Conservation (phyloP, 371 early-diverging fungal species). For the Rhizopus delemar region DNA sequence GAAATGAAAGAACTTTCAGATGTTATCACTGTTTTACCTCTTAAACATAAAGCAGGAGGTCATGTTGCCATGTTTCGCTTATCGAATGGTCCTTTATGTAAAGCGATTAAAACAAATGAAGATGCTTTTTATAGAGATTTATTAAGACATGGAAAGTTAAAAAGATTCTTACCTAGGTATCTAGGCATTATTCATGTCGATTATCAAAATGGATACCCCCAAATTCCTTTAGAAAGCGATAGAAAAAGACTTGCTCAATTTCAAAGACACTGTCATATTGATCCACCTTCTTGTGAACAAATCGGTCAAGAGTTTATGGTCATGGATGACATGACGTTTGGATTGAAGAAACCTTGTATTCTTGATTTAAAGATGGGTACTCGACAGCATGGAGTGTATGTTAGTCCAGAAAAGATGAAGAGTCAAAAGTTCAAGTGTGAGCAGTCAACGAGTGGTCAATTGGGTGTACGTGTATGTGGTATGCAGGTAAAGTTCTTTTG, state of each 20-base stretch:
- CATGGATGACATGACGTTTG: constrained; percentile 86
- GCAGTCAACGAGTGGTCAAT: constrained; percentile 78
- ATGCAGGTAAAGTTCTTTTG: constrained; percentile 71
- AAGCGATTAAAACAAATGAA: constrained; percentile 30
- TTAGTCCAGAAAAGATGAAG: constrained; percentile 70
- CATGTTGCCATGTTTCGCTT: constrained; percentile 35
- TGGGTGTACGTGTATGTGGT: constrained; percentile 94
- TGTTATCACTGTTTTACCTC: constrained; percentile 16
- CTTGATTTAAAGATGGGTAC: constrained; percentile 96
- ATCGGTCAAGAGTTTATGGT: constrained; percentile 73
- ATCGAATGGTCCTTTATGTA: constrained; percentile 29
- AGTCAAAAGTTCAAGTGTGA: constrained; percentile 88
- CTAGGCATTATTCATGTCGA: constrained; percentile 21
- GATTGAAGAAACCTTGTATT: constrained; percentile 81
- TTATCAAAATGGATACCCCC: constrained; percentile 37
- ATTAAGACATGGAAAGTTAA: constrained; percentile 14
- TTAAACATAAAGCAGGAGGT: constrained; percentile 35
- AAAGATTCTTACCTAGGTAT: constrained; percentile 26
- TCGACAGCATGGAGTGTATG: constrained; percentile 89
- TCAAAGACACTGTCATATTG: constrained; percentile 10
- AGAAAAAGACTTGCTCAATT: constrained; percentile 65
- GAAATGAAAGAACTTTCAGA: constrained; percentile 2
- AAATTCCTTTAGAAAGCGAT: constrained; percentile 72
- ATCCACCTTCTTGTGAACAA: constrained; percentile 18
- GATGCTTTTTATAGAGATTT: constrained; percentile 25